A percentile compares a stretch with the other conserved stretches of the same genome.
Evolutionary conservation across 2,329 filamentous ascomycete genomes (phyloP).

Genomic region (Ascochyta fabae): DNA sequence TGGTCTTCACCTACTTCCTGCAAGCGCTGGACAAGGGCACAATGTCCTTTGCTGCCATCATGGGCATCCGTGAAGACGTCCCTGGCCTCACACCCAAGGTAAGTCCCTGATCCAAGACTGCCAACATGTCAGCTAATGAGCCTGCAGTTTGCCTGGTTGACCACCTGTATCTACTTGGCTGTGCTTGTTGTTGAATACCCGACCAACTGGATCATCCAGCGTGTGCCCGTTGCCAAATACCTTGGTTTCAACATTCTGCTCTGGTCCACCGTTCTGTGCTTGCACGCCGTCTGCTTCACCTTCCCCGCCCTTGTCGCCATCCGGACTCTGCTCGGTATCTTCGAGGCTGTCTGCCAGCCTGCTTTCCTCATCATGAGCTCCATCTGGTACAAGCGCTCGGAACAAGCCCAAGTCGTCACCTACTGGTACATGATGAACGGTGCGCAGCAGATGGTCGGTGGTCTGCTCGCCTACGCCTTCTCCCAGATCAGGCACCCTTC

Average conservation of each 20-base stretch:
- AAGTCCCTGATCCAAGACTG: slow-evolving; percentile 2
- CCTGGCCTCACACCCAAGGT: slow-evolving; percentile 38
- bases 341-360: slow-evolving; percentile 74
- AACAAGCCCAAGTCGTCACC: slow-evolving; percentile 70
- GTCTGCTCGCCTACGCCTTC: slow-evolving; percentile 65
- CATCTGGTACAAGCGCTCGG: slow-evolving; percentile 75
- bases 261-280: slow-evolving; percentile 67
- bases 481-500: slow-evolving; percentile 31
- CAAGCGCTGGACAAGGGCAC: slow-evolving; percentile 72
- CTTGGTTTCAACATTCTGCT: slow-evolving; percentile 67
- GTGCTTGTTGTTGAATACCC: slow-evolving; percentile 76
- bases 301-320: slow-evolving; percentile 67
- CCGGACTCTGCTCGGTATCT: slow-evolving; percentile 72
- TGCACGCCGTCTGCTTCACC: slow-evolving; percentile 66
- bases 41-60: slow-evolving; percentile 67
- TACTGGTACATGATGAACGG: slow-evolving; percentile 82
- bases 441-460: slow-evolving; percentile 73
- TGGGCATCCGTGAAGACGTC: slow-evolving; percentile 60
- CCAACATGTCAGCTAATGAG: neutral
- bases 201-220: slow-evolving; percentile 68
- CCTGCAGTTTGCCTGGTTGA: slow-evolving; percentile 71
- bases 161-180: slow-evolving; percentile 76
- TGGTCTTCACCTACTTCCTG: slow-evolving; percentile 77
- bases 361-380: slow-evolving; percentile 70
- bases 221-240: slow-evolving; percentile 72